These are phyloP conservation scores for Penicillium paneum DNA, from an alignment of 2,329 filamentous ascomycete species.

Conservation along the genomic window DNA sequence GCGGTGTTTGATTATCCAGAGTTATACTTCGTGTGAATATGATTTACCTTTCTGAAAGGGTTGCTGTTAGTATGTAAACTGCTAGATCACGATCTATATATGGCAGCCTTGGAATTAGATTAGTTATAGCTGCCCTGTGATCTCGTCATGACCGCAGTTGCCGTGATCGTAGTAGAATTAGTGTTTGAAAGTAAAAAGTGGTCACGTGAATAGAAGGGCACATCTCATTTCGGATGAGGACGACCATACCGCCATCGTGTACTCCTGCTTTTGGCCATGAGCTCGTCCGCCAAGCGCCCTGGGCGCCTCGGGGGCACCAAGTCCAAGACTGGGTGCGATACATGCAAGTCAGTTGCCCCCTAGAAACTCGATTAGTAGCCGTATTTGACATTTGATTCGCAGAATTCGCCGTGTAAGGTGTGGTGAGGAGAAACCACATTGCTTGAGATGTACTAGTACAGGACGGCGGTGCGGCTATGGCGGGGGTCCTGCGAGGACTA, in stretches of 20 bases:
- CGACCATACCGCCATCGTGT: background rate
- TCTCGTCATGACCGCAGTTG: no score
- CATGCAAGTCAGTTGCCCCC: conserved; percentile 21
- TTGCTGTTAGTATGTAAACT: background rate
- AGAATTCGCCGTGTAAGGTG: conserved; percentile 17
- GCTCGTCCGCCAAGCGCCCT: background rate
- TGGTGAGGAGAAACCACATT: conserved; percentile 19
- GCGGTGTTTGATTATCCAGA: conserved; percentile 16
- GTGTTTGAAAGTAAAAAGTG: no score
- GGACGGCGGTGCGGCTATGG: conserved; percentile 17
- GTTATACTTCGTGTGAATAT: conserved; percentile 24
- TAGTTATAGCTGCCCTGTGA: no score
- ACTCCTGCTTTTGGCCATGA: background rate
- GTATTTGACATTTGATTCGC: background rate
- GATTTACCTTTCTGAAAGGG: conserved; percentile 8
- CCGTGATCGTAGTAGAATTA: no score
- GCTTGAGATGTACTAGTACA: conserved; percentile 17
- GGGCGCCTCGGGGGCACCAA: conserved; percentile 17
- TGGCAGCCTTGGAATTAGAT: background rate
- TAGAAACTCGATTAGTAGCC: background rate
- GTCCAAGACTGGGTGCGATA: conserved; percentile 22
- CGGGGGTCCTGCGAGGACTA: background rate
- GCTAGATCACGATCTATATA: background rate
- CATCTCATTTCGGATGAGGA: background rate
- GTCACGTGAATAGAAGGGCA: background rate